Evolutionary conservation across 768 basidiomycete species (phyloP), one percentile per base, ranked within the genome.

Genomic region (Mycena metata): DNA sequence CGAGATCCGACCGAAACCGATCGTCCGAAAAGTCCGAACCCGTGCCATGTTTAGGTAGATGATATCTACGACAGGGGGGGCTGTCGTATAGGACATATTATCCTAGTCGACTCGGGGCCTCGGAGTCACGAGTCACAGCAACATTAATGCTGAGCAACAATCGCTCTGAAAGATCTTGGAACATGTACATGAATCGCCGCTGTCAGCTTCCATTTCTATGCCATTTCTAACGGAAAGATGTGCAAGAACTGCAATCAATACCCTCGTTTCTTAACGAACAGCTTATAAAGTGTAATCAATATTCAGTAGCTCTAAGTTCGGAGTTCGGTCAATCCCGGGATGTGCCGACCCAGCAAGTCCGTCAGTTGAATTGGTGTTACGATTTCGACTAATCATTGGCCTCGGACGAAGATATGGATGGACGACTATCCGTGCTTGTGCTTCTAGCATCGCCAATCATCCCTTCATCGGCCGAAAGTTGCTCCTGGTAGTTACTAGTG

Each of bases 311-410:
- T 55, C 35, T 12, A 26, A 50, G 24, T 50, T 47, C 46, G 26
- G 26, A 52, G 50, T 52, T 39, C 16, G 35, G 52, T 55, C 35
- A 36, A 55, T 55, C 35, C 51, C 33, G 19, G 17, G 17, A 55
- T 23, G n/a, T 55, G 52, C 52, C 39, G 13, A 55, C 35, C 35
- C 52, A 55, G 21, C 35, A 55, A 55, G 52, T 55, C 52, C 52
- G 33, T 55, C 52, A 55, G 52, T 55, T 55, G 35, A 4, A 55
- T 55, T 50, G 49, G 49, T 50, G 26, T n/a, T n/a, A 50, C 52
- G 19, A 36, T 55, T 55, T 55, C 52, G 52, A 55, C 52, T 55
- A 55, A 55, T 55, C 52, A 39, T 55, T 39, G 52, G 35, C 52
- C 35, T 55, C 52, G 35, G 52, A 55, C 35, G 52, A 36, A 21